Percentiles rank a stretch among this genome's conserved stretches.
phyloP scores from a whole-genome alignment of 139 green algal genomes.

The Chlorella vulgaris region DNA sequence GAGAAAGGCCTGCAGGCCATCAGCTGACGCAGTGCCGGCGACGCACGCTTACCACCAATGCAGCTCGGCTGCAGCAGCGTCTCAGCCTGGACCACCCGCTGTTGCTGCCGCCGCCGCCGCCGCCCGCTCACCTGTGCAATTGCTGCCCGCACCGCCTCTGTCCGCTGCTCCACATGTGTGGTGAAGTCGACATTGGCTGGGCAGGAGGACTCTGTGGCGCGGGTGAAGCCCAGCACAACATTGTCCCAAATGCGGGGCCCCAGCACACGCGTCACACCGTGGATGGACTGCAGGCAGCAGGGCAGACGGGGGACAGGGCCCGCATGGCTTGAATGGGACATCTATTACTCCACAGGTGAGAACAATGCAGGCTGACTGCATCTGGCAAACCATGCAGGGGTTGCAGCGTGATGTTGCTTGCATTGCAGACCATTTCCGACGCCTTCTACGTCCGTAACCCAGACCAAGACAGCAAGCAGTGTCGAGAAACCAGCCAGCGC shows the following conservation, averaged over 20 bases:
- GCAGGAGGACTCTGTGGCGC: constrained; percentile 30
- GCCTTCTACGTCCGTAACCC: too few species aligned
- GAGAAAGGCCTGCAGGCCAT: neutral
- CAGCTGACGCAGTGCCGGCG: neutral
- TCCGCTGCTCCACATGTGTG: constrained; percentile 37
- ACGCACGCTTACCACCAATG: neutral
- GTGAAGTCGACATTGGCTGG: constrained; percentile 37
- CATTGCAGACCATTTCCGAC: neutral
- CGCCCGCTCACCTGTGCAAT: neutral
- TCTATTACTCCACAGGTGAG: too few species aligned
- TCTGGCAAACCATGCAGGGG: too few species aligned
- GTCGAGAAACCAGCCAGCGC: neutral
- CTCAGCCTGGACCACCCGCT: too few species aligned
- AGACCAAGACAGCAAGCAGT: neutral
- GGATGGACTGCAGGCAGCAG: constrained; percentile 40
- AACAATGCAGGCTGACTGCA: too few species aligned
- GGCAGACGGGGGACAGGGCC: too few species aligned
- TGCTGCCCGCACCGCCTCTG: constrained; percentile 1
- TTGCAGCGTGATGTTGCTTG: too few species aligned
- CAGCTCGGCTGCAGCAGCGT: too few species aligned
- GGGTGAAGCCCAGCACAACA: constrained; percentile 64
- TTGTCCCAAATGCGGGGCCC: constrained; percentile 67
- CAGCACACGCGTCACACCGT: constrained; percentile 53
- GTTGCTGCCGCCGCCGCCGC: neutral
- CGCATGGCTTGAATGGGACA: too few species aligned